Conservation (phyloP, 176 grass and related monocot genomes). For the Musa schizocarpa region DNA sequence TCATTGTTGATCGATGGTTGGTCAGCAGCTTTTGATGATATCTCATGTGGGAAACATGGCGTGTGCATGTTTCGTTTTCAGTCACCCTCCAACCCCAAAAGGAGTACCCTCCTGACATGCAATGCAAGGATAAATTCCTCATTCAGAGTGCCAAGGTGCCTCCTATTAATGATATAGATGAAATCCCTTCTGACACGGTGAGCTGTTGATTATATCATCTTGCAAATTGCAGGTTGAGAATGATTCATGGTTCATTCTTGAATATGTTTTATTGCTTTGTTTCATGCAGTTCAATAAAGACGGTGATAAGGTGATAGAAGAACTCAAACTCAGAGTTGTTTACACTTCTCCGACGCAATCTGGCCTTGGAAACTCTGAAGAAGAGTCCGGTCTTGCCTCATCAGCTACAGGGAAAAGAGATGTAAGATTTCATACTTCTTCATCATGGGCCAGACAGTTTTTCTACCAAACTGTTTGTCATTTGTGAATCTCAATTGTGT, state of each 20-base stretch:
- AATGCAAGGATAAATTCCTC: constrained; percentile 97
- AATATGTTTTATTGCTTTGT: not conserved
- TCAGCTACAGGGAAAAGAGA: constrained; percentile 36
- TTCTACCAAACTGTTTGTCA: not conserved
- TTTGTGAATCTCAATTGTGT: not conserved
- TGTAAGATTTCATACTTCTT: constrained; percentile 30
- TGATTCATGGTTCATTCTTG: not conserved
- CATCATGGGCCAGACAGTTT: not conserved
- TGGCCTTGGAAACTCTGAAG: constrained; percentile 29
- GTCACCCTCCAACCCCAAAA: constrained; percentile 92
- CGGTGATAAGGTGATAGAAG: constrained; percentile 69
- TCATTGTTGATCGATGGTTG: not conserved
- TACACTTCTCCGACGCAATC: constrained; percentile 36
- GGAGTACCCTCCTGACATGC: constrained; percentile 68
- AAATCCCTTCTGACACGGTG: constrained; percentile 81
- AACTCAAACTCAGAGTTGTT: constrained; percentile 88
- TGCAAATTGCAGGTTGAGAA: constrained; percentile 3
- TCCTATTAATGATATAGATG: constrained; percentile 65
- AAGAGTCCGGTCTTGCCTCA: constrained; percentile 53
- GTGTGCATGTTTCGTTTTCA: not conserved
- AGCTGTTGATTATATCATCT: constrained; percentile 1
- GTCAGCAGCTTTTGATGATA: not conserved
- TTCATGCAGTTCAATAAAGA: constrained; percentile 79
- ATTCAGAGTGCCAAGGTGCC: constrained; percentile 87
- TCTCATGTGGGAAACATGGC: no score